phyloP scores from a whole-genome alignment of 1,284 basidiomycete genomes.

The Amylostereum chailletii region DNA sequence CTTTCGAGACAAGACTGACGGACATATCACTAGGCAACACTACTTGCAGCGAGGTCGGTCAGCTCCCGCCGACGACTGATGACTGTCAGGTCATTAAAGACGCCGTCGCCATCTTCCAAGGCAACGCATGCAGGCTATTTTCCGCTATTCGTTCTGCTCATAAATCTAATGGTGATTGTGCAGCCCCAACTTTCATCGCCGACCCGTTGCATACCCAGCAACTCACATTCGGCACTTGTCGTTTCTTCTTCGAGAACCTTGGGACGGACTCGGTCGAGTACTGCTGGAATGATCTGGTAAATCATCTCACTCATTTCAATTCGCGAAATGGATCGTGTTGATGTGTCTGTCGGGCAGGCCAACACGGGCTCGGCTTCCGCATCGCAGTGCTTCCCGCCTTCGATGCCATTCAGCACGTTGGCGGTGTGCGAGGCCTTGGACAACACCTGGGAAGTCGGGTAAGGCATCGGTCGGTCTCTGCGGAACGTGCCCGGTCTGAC shows the following conservation, averaged over 20 bases:
- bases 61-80: slow-evolving; percentile 16
- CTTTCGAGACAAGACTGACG: neutral
- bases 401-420: neutral
- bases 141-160: neutral
- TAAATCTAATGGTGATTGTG: neutral
- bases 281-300: slow-evolving; percentile 20
- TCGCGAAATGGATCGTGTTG: neutral
- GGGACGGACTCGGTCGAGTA: slow-evolving; percentile 13
- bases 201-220: slow-evolving; percentile 15
- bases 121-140: slow-evolving; percentile 11
- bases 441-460: slow-evolving; percentile 1
- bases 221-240: slow-evolving; percentile 21
- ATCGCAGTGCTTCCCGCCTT: neutral
- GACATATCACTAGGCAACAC: slow-evolving; percentile 10
- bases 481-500: neutral
- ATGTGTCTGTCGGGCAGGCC: neutral
- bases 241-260: slow-evolving; percentile 20
- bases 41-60: slow-evolving; percentile 13
- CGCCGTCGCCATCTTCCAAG: slow-evolving; percentile 17
- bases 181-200: slow-evolving; percentile 20
- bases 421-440: neutral
- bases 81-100: slow-evolving; percentile 19
- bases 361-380: neutral
- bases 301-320: slow-evolving; percentile 1
- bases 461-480: neutral